These are phyloP conservation scores for Trichoderma gamsii DNA, from an alignment of 495 filamentous ascomycete species.

Conservation along the genomic window DNA sequence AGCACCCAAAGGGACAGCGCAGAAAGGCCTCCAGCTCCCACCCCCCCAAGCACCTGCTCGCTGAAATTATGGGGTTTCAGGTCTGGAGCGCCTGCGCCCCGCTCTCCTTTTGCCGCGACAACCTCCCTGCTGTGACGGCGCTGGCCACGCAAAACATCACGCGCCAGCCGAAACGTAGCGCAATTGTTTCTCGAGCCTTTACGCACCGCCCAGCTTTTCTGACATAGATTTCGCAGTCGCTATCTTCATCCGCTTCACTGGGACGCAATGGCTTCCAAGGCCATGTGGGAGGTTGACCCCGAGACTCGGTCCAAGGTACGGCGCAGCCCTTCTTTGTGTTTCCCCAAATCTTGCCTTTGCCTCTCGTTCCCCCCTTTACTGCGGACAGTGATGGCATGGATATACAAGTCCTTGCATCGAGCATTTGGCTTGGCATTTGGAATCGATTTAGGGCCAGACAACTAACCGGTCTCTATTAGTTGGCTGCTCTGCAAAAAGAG, in stretches of 20 bases:
- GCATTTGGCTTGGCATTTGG: neutral
- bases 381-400: neutral
- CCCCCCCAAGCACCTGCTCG: neutral
- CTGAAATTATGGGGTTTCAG: slow-evolving; percentile 9
- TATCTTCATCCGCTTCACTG: neutral
- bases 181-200: neutral
- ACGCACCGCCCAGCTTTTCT: neutral
- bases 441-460: neutral
- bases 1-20: neutral
- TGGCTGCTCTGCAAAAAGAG: slow-evolving; percentile 80
- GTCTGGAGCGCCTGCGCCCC: neutral
- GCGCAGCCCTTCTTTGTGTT: neutral
- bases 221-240: neutral
- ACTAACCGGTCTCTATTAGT: slow-evolving; percentile 40
- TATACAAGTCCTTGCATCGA: too few relatives aligned
- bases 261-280: slow-evolving; percentile 40
- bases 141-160: neutral
- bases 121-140: neutral
- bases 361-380: neutral
- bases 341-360: neutral
- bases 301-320: slow-evolving; percentile 86
- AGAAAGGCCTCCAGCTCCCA: too few relatives aligned
- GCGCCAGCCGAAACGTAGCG: neutral
- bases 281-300: slow-evolving; percentile 97
- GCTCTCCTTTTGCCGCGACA: slow-evolving; percentile 10